phyloP scores from a whole-genome alignment of 164 flowering plant genomes.

The Magnolia sinica region DNA sequence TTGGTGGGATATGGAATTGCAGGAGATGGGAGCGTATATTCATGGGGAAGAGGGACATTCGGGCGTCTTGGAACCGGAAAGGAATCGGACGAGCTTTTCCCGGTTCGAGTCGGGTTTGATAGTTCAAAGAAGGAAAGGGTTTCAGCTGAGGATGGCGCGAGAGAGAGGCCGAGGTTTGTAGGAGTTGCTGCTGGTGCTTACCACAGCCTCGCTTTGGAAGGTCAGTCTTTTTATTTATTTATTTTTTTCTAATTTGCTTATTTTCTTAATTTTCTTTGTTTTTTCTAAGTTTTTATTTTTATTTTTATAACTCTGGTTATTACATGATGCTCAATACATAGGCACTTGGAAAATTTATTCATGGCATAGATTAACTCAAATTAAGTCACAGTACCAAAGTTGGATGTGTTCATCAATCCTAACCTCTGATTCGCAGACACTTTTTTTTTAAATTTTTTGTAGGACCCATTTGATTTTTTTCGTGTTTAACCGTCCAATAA shows the following conservation, averaged over 20 bases:
- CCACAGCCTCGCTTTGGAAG: conserved; percentile 87
- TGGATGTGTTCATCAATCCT: too few species aligned
- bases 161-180: conserved; percentile 40
- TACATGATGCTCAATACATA: too few species aligned
- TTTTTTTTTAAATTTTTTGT: too few species aligned
- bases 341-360: too few species aligned
- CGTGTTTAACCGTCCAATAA: too few species aligned
- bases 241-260: neutral
- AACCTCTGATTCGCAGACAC: too few species aligned
- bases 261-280: neutral
- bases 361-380: too few species aligned
- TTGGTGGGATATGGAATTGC: conserved; percentile 12
- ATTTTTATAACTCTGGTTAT: too few species aligned
- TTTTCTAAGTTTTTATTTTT: too few species aligned
- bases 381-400: too few species aligned
- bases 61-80: conserved; percentile 82
- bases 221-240: conserved; percentile 21
- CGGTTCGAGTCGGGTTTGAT: conserved; percentile 52
- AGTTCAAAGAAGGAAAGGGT: conserved; percentile 8
- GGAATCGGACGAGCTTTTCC: conserved; percentile 64
- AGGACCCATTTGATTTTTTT: too few species aligned
- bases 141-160: neutral
- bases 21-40: conserved; percentile 71
- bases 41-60: conserved; percentile 92
- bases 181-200: conserved; percentile 88